Percentiles rank a stretch among this genome's conserved stretches.
Evolutionary conservation across 371 early-diverging fungal genomes (phyloP).

Genomic region (Mortierella sp.): DNA sequence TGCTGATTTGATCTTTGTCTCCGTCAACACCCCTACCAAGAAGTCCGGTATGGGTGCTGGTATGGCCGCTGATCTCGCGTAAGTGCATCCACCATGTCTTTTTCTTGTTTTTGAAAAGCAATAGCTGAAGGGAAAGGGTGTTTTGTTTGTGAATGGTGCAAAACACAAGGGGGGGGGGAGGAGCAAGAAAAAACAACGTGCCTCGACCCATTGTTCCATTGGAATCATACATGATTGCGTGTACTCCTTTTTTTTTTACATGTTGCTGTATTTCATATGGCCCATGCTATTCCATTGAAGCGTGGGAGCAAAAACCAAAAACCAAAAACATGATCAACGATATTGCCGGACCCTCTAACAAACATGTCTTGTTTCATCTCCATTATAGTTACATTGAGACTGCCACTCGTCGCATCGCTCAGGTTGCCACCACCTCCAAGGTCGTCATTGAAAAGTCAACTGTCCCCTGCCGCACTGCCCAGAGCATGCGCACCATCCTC

Average conservation of each 20-base stretch:
- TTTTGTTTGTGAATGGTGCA: background rate
- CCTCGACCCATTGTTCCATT: slow-evolving; percentile 21
- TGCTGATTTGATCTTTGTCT: slow-evolving; percentile 90
- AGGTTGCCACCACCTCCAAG: slow-evolving; percentile 85
- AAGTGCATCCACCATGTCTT: slow-evolving; percentile 64
- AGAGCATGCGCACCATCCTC: slow-evolving; percentile 89
- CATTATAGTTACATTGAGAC: slow-evolving; percentile 91
- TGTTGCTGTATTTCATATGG: background rate
- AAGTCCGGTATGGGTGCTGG: slow-evolving; percentile 85
- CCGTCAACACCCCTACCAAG: slow-evolving; percentile 94
- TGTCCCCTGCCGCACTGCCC: slow-evolving; percentile 95
- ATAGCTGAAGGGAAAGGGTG: background rate
- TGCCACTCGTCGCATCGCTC: slow-evolving; percentile 90
- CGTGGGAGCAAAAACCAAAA: background rate
- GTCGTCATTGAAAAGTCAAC: slow-evolving; percentile 97
- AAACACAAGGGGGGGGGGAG: background rate
- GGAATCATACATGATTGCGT: slow-evolving; percentile 4
- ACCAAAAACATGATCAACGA: background rate
- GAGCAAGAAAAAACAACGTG: slow-evolving; percentile 13
- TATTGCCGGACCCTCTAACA: background rate
- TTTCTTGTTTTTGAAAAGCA: background rate
- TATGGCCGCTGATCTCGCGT: slow-evolving; percentile 87
- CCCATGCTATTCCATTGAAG: slow-evolving; percentile 8
- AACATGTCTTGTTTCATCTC: slow-evolving; percentile 81
- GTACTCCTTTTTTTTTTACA: background rate